Percentiles rank a stretch among this genome's conserved stretches.
Conservation (phyloP, 331 rosid genomes). For the Dryas integrifolia region DNA sequence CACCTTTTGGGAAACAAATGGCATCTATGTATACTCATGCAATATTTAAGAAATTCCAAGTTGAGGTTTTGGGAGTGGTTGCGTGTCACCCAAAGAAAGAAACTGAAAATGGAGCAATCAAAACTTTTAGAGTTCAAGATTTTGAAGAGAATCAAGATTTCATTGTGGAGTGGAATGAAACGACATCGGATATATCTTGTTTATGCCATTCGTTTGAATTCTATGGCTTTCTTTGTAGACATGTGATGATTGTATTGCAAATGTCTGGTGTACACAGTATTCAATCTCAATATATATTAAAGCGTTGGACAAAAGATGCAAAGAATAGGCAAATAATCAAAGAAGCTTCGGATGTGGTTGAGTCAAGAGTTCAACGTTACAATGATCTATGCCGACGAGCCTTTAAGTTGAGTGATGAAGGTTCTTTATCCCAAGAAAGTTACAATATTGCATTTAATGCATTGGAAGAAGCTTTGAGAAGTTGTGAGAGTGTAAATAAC, state of each 20-base stretch:
- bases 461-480: constrained; percentile 56
- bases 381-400: constrained; percentile 43
- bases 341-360: constrained; percentile 23
- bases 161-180: constrained; percentile 49
- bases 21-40: constrained; percentile 45
- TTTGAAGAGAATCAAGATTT: constrained; percentile 47
- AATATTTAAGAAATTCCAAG: constrained; percentile 56
- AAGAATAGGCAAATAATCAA: constrained; percentile 36
- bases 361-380: constrained; percentile 42
- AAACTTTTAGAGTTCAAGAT: constrained; percentile 51
- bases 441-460: constrained; percentile 48
- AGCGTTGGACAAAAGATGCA: constrained; percentile 64
- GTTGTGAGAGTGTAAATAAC: constrained; percentile 43
- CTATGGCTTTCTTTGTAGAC: constrained; percentile 67
- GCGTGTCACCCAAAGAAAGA: constrained; percentile 67
- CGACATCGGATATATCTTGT: constrained; percentile 41
- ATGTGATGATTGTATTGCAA: constrained; percentile 61
- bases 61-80: constrained; percentile 67
- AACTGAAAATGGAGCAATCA: constrained; percentile 36
- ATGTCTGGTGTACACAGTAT: constrained; percentile 51
- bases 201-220: constrained; percentile 53
- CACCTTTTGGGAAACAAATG: constrained; percentile 66
- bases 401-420: constrained; percentile 53
- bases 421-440: constrained; percentile 53
- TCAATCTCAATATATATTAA: constrained; percentile 55